Evolutionary conservation across 1,284 basidiomycete species (phyloP), one percentile per base, ranked within the genome.

Genomic region (Pholiota adiposa): DNA sequence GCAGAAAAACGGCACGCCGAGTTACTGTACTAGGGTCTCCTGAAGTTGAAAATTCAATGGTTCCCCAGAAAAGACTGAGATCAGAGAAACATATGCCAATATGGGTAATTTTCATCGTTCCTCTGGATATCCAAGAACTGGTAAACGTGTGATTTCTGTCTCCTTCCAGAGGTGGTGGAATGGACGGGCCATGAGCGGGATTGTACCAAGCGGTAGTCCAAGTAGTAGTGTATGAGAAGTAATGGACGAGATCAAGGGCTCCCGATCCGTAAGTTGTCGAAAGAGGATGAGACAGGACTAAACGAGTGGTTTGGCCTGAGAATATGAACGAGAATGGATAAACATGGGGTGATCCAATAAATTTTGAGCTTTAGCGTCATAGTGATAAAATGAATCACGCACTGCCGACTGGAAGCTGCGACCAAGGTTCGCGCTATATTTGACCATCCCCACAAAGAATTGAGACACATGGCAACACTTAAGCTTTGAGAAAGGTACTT

Each of bases 11-110:
- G 0, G 78, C 80, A 58, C 64, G 65, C 58, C 82, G 77, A 58
- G 69, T 62, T 19, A 73, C 71, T 43, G 65, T 52, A 19, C 60
- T 64, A 3, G 70, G 54, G 64, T 77, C 71, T 65, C 73, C 73
- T 18, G 76, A 74, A 60, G 75, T 69, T 8, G 71, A 67, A 14
- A 74, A 83, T 29, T 71, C 61, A 52, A 83, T 76, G 33, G 70
- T 71, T 63, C 75, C 79, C 79, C 81, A 85, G 70, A 78, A 79
- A 29, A 80, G 68, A 67, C 79, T 82, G 52, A 84, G 75, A 61
- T 85, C 83, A 4, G 76, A 70, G 71, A 82, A 84, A 38, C 83
- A 63, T 3, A 77, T 69, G 18, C 77, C 78, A 49, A 73, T 70
- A 40, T 65, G 66, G 33, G 76, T 56, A 0, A 73, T 76, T 56